Evolutionary conservation across 352 stramenopile genomes (phyloP).

Genomic region (Phytophthora crassamura): DNA sequence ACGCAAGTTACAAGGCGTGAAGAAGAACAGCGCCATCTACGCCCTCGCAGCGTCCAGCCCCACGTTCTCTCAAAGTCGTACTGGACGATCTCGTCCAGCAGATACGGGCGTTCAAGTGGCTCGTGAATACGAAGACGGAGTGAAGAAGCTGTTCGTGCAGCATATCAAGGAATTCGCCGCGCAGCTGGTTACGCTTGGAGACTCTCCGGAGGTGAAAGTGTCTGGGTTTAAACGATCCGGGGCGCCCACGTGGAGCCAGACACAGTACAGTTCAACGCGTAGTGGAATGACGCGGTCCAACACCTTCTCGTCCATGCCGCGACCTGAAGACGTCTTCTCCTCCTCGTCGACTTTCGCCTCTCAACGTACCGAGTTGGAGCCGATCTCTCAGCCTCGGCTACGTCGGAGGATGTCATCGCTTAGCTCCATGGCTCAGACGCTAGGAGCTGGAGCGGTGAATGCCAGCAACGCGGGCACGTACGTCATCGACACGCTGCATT

Average conservation of each 20-base stretch:
- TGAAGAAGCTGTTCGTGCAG: slow-evolving; percentile 64
- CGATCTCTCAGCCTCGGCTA: slow-evolving; percentile 26
- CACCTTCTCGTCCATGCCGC: slow-evolving; percentile 36
- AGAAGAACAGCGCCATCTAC: slow-evolving; percentile 54
- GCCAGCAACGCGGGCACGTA: slow-evolving; percentile 57
- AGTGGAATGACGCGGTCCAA: slow-evolving; percentile 39
- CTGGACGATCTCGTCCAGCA: slow-evolving; percentile 8
- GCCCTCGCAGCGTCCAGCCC: slow-evolving; percentile 24
- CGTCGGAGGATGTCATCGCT: slow-evolving; percentile 49
- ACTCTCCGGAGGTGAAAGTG: slow-evolving; percentile 26
- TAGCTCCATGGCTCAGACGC: slow-evolving; percentile 41
- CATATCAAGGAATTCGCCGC: slow-evolving; percentile 63
- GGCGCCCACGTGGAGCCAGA: slow-evolving; percentile 21
- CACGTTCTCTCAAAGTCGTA: slow-evolving; percentile 26
- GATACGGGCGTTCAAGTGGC: slow-evolving; percentile 44
- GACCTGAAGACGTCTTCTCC: slow-evolving; percentile 31
- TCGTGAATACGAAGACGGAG: slow-evolving; percentile 50
- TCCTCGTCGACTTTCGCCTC: slow-evolving; percentile 14
- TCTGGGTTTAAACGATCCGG: slow-evolving; percentile 7
- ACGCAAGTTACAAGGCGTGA: slow-evolving; percentile 62
- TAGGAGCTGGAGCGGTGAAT: slow-evolving; percentile 14
- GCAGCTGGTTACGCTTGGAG: slow-evolving; percentile 71
- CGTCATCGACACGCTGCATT: slow-evolving; percentile 68
- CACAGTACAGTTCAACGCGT: slow-evolving; percentile 18
- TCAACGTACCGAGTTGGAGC: slow-evolving; percentile 19